Percentiles rank a stretch among this genome's conserved stretches.
Evolutionary conservation across 2,329 filamentous ascomycete species (phyloP).

Genomic region (Microsporum audouinii): DNA sequence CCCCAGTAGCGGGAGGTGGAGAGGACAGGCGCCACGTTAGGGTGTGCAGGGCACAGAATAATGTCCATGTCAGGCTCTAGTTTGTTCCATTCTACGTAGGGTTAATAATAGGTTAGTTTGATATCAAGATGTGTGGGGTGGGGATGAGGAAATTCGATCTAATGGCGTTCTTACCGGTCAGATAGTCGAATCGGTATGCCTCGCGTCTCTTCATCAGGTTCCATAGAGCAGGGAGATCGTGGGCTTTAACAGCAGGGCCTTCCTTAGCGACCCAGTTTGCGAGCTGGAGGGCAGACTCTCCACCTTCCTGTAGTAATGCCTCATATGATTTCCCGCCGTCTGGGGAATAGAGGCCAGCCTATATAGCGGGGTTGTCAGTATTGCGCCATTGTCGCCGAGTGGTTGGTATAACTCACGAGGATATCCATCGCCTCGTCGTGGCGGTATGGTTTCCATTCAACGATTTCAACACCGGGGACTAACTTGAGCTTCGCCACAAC

Average conservation of each 20-base stretch:
- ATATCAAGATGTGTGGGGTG: slow-evolving; percentile 14
- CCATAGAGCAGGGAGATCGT: slow-evolving; percentile 35
- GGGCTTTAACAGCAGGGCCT: slow-evolving; percentile 39
- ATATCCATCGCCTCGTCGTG: slow-evolving; percentile 41
- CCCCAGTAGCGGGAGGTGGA: slow-evolving; percentile 50
- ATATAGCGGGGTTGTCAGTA: background rate
- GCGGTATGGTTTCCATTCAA: slow-evolving; percentile 33
- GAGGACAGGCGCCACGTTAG: slow-evolving; percentile 44
- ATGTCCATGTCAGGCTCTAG: slow-evolving; percentile 38
- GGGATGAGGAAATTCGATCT: slow-evolving; percentile 11
- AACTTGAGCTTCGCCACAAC: slow-evolving; percentile 40
- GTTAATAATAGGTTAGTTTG: background rate
- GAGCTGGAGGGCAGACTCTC: slow-evolving; percentile 49
- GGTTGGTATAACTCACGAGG: slow-evolving; percentile 24
- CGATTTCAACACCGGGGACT: slow-evolving; percentile 17
- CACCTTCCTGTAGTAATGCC: slow-evolving; percentile 40
- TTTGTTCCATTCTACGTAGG: slow-evolving; percentile 1
- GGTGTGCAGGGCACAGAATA: slow-evolving; percentile 49
- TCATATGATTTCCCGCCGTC: slow-evolving; percentile 49
- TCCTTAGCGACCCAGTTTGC: slow-evolving; percentile 49
- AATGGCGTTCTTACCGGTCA: background rate
- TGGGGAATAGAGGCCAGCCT: slow-evolving; percentile 43
- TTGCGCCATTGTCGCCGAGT: background rate
- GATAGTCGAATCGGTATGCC: background rate
- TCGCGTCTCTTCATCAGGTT: slow-evolving; percentile 13